These are phyloP conservation scores for Sphaerulina populicola DNA, from an alignment of 2,329 filamentous ascomycete species.

Conservation along the genomic window DNA sequence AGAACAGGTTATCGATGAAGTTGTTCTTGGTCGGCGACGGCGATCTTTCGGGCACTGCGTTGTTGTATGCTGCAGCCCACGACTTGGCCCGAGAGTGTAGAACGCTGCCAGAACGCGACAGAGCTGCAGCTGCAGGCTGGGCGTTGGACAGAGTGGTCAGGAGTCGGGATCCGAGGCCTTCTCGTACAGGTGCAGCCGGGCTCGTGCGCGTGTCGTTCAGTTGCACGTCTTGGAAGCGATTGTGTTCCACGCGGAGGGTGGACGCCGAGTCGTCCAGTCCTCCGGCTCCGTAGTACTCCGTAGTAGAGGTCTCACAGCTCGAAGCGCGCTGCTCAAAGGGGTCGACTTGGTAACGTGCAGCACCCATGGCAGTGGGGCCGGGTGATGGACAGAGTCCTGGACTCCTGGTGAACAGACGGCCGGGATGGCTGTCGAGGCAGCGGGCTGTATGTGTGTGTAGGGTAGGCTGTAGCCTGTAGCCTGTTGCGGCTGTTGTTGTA, in stretches of 20 bases:
- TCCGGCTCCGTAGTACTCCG: slow-evolving; percentile 23
- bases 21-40: slow-evolving; percentile 13
- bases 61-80: slow-evolving; percentile 25
- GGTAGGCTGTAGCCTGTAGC: no score
- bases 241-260: slow-evolving; percentile 6
- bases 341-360: slow-evolving; percentile 7
- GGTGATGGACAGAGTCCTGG: slow-evolving; percentile 1
- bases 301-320: slow-evolving; percentile 4
- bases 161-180: slow-evolving; percentile 24
- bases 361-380: slow-evolving; percentile 8
- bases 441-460: no score
- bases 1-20: slow-evolving; percentile 30
- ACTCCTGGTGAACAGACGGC: neutral
- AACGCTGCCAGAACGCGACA: slow-evolving; percentile 25
- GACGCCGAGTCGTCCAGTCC: slow-evolving; percentile 16
- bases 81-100: slow-evolving; percentile 29
- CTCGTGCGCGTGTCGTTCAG: slow-evolving; percentile 11
- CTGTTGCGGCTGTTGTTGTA: no score
- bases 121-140: slow-evolving; percentile 26
- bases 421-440: neutral
- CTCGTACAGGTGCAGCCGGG: slow-evolving; percentile 14
- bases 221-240: slow-evolving; percentile 8
- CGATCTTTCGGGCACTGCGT: slow-evolving; percentile 8
- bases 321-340: slow-evolving; percentile 8
- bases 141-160: slow-evolving; percentile 25